Evolutionary conservation across 345 rosid species (phyloP), one percentile per base, ranked within the genome.

Genomic region (Euclidium syriacum): DNA sequence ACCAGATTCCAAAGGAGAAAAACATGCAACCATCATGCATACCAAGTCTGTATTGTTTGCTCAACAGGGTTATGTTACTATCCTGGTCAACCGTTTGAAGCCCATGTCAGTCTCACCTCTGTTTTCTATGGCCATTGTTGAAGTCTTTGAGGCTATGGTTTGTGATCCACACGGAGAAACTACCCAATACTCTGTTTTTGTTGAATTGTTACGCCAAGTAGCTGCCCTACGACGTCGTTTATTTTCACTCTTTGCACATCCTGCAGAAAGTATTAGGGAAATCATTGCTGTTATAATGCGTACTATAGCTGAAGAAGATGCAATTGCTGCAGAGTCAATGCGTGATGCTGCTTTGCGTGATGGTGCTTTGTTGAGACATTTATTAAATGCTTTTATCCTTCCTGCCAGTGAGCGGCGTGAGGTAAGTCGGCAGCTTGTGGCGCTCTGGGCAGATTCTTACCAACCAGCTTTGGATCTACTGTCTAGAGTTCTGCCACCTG

Each of bases 361-460:
- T 75, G 99, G 97, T 73, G 99, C 99, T 71, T 66, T 94, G 75
- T 69, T 87, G 73, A 90, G 99, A 88, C 99, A 94, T 78, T 79
- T 94, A 58, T 82, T 86, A 70, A 87, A 90, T 76, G 95, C 96
- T 12, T 94, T 85, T 77, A 84, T 78, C 58, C 82, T 87, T 77
- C 86, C 92, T 73, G 77, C 87, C 64, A 95, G 95, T 65, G 99
- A 94, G 82, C 85, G 95, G 5, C 85, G 96, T 3, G 97, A 90
- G 74, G 91, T 94, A 65, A 94, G 97, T 79, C 84, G 83, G 65
- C 99, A 94, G 77, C 99, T 94, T 83, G 99, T 94, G 54, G 99
- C 97, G 67, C 89, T 94, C 48, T 94, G 99, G 99, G 99, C 99
- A 9, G 99, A 94, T 80, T 94, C 99, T 58, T 90, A 94, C 73